Percentiles rank a stretch among this genome's conserved stretches.
Conservation (phyloP, 179 eudicot species). For the Heliamphora pulchella region DNA sequence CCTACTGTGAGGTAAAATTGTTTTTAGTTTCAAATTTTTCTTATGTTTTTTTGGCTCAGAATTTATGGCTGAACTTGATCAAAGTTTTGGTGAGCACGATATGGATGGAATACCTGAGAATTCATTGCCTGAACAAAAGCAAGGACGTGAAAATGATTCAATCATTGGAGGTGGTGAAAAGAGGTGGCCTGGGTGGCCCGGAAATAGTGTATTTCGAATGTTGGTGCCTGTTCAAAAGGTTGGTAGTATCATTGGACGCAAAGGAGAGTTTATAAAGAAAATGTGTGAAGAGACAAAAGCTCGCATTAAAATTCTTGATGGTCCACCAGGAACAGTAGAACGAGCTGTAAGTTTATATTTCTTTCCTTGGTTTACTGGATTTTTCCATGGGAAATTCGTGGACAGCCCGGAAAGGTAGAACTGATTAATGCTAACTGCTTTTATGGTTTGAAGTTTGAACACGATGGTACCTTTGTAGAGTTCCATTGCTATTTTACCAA, state of each 20-base stretch:
- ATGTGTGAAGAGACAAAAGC: constrained; percentile 91
- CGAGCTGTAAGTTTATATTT: constrained; percentile 69
- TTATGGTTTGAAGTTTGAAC: not conserved
- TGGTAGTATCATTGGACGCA: constrained; percentile 94
- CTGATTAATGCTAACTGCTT: not conserved
- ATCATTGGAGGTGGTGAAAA: constrained; percentile 37
- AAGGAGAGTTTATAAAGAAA: constrained; percentile 92
- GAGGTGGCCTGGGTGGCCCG: constrained; percentile 99
- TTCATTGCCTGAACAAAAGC: constrained; percentile 30
- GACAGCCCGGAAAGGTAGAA: not conserved
- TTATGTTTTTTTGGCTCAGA: constrained; percentile 11
- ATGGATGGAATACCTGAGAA: constrained; percentile 22
- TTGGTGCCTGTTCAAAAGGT: constrained; percentile 84
- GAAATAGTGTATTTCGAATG: constrained; percentile 90
- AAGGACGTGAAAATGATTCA: constrained; percentile 29
- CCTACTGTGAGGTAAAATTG: not conserved
- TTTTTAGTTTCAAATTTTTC: not conserved
- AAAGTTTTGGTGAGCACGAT: constrained; percentile 29
- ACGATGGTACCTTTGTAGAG: not conserved
- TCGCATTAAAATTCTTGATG: constrained; percentile 91
- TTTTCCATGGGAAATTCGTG: not conserved
- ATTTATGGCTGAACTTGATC: constrained; percentile 43
- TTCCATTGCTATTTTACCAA: not conserved
- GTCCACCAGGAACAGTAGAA: constrained; percentile 84
- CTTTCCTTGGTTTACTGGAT: not conserved